Evolutionary conservation across 2,329 filamentous ascomycete genomes (phyloP), one percentile per base, ranked within the genome.

Genomic region (Furcasterigmium furcatum): DNA sequence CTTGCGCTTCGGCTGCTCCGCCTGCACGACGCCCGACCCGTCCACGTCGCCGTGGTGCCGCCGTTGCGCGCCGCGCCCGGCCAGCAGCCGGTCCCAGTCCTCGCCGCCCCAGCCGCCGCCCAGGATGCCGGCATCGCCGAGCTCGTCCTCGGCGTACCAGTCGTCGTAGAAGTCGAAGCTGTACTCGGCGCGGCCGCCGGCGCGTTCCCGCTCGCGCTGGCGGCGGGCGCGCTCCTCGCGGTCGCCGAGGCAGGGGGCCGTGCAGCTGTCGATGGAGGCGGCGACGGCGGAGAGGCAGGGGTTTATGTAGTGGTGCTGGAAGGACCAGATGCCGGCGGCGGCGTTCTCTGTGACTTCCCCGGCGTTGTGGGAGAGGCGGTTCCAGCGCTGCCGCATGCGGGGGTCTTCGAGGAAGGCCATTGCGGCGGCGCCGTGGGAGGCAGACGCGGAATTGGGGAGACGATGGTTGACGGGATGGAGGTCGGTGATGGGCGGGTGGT

Each of bases 81-180:
- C 88, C 42, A 96, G 70, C 51, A 96, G 68, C 43, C 89, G 77
- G 62, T 96, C 92, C 71, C 95, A 83, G 61, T 95, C 91, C 58
- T 95, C 91, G 55, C 71, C 84, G 32, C 85, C 84, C 88, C 90
- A 95, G 38, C 82, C 68, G 24, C 60, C 59, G 30, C 62, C 59
- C 19, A 56, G 58, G 5, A 55, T 49, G 10, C 46, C 42, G 14
- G 19, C 40, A 21, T 41, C 40, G 8, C 46, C 50, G 8, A 43
- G 32, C 43, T 69, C 66, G 44, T 76, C 71, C 41, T 80, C 77
- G 45, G 79, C 74, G 50, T 96, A 90, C 92, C 92, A 97, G 66
- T 96, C 92, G 66, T 96, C 92, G 70, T 97, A 97, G 64, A 97
- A 97, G 65, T 96, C 92, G 62, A 97, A 97, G 58, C 82, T 91